Evolutionary conservation across 1,284 basidiomycete species (phyloP).

Genomic region (Irpex sp.): DNA sequence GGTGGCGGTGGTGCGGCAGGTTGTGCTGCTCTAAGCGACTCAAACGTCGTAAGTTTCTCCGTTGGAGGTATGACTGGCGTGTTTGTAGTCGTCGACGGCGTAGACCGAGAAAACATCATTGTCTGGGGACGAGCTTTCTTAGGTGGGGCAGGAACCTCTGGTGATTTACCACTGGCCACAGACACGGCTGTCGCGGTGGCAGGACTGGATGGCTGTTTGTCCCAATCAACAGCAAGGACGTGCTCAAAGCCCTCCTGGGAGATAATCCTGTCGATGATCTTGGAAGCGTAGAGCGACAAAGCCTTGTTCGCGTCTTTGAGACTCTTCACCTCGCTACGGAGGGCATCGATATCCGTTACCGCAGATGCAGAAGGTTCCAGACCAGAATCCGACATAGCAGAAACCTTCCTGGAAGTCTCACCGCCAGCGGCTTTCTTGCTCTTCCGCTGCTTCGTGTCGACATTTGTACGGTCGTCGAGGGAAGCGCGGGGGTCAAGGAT

Average conservation of each 20-base stretch:
- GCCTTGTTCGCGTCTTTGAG: slow-evolving; percentile 95
- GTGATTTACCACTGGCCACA: slow-evolving; percentile 13
- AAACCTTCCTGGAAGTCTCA: slow-evolving; percentile 32
- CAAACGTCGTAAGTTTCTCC: slow-evolving; percentile 33
- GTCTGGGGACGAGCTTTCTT: slow-evolving; percentile 59
- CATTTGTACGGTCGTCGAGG: slow-evolving; percentile 47
- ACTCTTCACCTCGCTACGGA: slow-evolving; percentile 80
- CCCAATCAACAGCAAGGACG: slow-evolving; percentile 86
- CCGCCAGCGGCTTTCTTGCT: slow-evolving; percentile 46
- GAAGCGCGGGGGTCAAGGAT: slow-evolving; percentile 47
- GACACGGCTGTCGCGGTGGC: slow-evolving; percentile 21
- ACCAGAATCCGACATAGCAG: slow-evolving; percentile 18
- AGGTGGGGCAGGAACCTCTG: slow-evolving; percentile 23
- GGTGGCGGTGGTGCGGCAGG: slow-evolving; percentile 24
- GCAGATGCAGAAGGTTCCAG: slow-evolving; percentile 27
- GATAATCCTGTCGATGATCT: slow-evolving; percentile 95
- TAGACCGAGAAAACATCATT: slow-evolving; percentile 44
- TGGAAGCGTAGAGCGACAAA: slow-evolving; percentile 88
- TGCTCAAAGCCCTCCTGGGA: slow-evolving; percentile 93
- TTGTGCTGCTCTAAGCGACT: slow-evolving; percentile 32
- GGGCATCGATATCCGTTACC: slow-evolving; percentile 58
- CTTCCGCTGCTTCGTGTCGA: slow-evolving; percentile 45
- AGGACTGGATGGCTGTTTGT: slow-evolving; percentile 41
- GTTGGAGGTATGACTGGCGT: slow-evolving; percentile 19
- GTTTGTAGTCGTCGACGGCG: slow-evolving; percentile 25